Percentiles rank a stretch among this genome's conserved stretches.
phyloP scores from a whole-genome alignment of 768 basidiomycete species.

The Xerocomellus amylosporus region DNA sequence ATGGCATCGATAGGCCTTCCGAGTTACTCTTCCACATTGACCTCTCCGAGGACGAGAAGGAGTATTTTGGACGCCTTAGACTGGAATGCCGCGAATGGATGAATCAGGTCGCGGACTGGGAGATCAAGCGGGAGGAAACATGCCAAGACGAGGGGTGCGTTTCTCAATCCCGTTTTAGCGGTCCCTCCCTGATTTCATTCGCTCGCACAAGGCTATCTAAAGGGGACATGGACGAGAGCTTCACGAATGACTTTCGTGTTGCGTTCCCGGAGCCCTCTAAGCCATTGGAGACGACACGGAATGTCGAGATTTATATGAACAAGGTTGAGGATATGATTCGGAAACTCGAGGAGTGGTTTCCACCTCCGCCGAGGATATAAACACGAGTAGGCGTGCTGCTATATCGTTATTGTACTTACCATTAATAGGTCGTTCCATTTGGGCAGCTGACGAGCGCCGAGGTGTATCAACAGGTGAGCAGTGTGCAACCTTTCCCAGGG shows the following conservation, averaged over 20 bases:
- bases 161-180: not conserved
- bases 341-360: constrained; percentile 27
- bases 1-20: constrained; percentile 13
- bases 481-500: not conserved
- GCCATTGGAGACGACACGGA: constrained; percentile 7
- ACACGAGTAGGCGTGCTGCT: not conserved
- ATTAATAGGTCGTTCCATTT: not conserved
- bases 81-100: constrained; percentile 22
- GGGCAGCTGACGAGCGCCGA: not conserved
- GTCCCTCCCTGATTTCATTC: not conserved
- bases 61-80: constrained; percentile 15
- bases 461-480: not conserved
- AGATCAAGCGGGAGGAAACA: constrained; percentile 11
- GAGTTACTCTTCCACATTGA: constrained; percentile 22
- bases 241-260: constrained; percentile 23
- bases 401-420: not conserved
- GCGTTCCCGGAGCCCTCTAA: constrained; percentile 20
- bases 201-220: constrained; percentile 7
- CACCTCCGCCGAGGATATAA: not conserved
- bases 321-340: constrained; percentile 27
- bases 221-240: constrained; percentile 13
- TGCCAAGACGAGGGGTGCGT: constrained; percentile 9
- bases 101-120: constrained; percentile 19
- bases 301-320: constrained; percentile 26
- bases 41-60: constrained; percentile 24